Evolutionary conservation across 179 eudicot species (phyloP), one percentile per base, ranked within the genome.

Genomic region (Spergularia azorica): DNA sequence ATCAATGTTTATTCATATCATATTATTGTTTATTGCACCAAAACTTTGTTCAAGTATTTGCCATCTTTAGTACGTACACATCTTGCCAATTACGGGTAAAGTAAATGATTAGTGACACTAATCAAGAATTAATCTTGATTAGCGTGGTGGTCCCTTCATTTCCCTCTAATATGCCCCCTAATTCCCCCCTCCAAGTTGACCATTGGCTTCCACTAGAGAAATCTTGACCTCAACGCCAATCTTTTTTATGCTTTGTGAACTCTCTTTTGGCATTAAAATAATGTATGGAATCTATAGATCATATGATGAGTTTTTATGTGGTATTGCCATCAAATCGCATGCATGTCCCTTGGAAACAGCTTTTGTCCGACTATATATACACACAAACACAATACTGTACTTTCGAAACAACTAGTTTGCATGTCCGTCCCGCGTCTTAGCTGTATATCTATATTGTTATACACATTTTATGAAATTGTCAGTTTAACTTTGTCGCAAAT

Each of bases 281-380:
- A 21, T 21, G 51, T 46, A 43, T 57, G n/a, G n/a, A 56, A 56
- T 56, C 59, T 13, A 56, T 56, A 12, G 2, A 56, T 56, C 59
- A 13, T 56, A 56, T 56, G 59, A 56, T 56, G 59, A 56, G 59
- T 41, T 56, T 55, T 56, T 56, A 56, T 56, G 59, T 56, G 59
- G 59, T 16, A 5, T 56, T 56, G 59, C 17, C 59, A 13, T 56
- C 0, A 1, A 56, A 56, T 56, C 59, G 17, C 59, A 56, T 12
- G 17, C 59, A 16, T 56, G 50, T 56, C 59, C 17, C 15, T 56
- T 56, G 17, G 15, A 13, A 13, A 15, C 59, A 9, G 15, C 59
- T 56, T 56, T 56, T 56, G 59, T 56, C 58, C 55, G 59, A 56
- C n/a, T 56, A 56, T 4, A 5, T 60, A 41, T 61, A 73, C 13